phyloP scores from a whole-genome alignment of 2,329 filamentous ascomycete genomes.

The Aspergillus sp. region DNA sequence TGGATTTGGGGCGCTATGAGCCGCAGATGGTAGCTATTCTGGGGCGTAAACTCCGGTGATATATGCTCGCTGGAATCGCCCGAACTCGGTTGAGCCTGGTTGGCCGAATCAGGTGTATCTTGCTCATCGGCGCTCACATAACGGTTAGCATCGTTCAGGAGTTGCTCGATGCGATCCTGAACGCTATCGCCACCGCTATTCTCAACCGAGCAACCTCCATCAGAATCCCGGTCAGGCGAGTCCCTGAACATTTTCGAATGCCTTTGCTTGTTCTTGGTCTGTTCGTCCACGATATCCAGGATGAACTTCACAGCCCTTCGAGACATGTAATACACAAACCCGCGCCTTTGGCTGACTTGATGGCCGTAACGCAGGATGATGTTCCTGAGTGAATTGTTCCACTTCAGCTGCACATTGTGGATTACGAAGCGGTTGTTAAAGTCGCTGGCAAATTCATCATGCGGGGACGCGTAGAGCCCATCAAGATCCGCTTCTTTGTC shows the following conservation, averaged over 20 bases:
- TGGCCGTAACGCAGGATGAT: slow-evolving; percentile 96
- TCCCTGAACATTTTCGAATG: slow-evolving; percentile 24
- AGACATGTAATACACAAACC: slow-evolving; percentile 97
- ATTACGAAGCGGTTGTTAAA: slow-evolving; percentile 98
- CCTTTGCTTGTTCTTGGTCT: slow-evolving; percentile 59
- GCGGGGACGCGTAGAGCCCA: slow-evolving; percentile 57
- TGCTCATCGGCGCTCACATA: slow-evolving; percentile 66
- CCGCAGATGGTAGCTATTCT: slow-evolving; percentile 89
- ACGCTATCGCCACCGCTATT: slow-evolving; percentile 58
- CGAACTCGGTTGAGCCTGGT: slow-evolving; percentile 32
- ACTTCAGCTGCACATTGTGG: slow-evolving; percentile 95
- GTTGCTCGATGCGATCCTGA: slow-evolving; percentile 74
- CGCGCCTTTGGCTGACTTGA: slow-evolving; percentile 88
- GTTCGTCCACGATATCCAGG: slow-evolving; percentile 91
- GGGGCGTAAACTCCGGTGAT: slow-evolving; percentile 74
- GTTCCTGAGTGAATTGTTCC: slow-evolving; percentile 93
- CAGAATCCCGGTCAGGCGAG: slow-evolving; percentile 14
- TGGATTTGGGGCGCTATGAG: slow-evolving; percentile 97
- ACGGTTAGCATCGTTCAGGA: slow-evolving; percentile 73
- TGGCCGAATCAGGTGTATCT: slow-evolving; percentile 28
- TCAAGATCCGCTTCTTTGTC: slow-evolving; percentile 44
- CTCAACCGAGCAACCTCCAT: slow-evolving; percentile 25
- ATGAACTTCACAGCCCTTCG: slow-evolving; percentile 95
- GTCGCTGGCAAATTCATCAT: slow-evolving; percentile 78
- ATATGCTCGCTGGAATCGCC: slow-evolving; percentile 62